Conservation (phyloP, 352 stramenopile genomes). For the Phytophthora multivora region DNA sequence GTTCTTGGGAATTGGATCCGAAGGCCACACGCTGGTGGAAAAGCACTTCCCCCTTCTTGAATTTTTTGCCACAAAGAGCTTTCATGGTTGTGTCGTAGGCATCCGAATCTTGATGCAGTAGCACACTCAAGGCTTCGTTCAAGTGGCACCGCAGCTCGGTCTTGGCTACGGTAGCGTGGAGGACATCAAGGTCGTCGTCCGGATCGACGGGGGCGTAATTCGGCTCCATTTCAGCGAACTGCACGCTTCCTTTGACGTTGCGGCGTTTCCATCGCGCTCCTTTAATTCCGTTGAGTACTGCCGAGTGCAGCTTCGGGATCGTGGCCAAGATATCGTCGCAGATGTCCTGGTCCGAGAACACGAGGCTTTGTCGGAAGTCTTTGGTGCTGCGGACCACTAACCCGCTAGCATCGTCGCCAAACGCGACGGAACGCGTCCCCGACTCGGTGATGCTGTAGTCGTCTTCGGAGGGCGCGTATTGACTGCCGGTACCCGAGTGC, state of each 20-base stretch:
- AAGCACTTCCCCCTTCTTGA: slow-evolving; percentile 53
- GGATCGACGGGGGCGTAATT: slow-evolving; percentile 35
- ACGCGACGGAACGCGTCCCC: slow-evolving; percentile 19
- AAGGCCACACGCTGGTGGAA: slow-evolving; percentile 49
- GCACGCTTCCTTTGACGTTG: slow-evolving; percentile 41
- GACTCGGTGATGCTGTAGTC: slow-evolving; percentile 22
- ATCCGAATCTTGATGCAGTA: slow-evolving; percentile 45
- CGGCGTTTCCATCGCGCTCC: slow-evolving; percentile 43
- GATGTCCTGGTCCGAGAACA: slow-evolving; percentile 63
- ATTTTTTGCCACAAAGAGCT: slow-evolving; percentile 51
- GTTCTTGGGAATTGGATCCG: slow-evolving; percentile 19
- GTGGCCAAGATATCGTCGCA: slow-evolving; percentile 64
- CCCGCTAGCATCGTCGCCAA: slow-evolving; percentile 26
- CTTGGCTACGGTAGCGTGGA: slow-evolving; percentile 53
- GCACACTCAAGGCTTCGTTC: slow-evolving; percentile 64
- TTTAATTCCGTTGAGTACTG: slow-evolving; percentile 37
- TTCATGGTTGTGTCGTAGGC: slow-evolving; percentile 53
- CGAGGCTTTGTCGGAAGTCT: slow-evolving; percentile 33
- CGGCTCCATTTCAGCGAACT: slow-evolving; percentile 49
- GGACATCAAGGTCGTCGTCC: slow-evolving; percentile 45
- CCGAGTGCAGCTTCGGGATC: slow-evolving; percentile 58
- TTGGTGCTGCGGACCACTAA: slow-evolving; percentile 28
- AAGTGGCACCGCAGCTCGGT: slow-evolving; percentile 56
- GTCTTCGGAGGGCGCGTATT: slow-evolving; percentile 20
- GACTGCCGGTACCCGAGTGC: slow-evolving; percentile 19